Base-by-base conservation (phyloP, 2,329 filamentous ascomycete genomes). In the Aschersonia sp. region DNA sequence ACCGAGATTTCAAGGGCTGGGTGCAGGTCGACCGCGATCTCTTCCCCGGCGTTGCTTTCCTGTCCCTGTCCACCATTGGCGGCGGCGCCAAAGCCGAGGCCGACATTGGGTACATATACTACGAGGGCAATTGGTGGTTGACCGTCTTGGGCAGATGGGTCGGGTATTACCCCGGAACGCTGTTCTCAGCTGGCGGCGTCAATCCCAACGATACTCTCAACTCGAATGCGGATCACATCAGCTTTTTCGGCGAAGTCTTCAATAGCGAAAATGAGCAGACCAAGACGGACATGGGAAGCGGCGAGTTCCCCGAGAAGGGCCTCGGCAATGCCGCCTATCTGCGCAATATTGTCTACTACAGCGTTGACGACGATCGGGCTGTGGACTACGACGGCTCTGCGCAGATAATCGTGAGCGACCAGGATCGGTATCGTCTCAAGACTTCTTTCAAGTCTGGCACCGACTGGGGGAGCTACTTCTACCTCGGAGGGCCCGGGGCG, bases 241-340 rank as follows among this genome's bases (percentile, higher is more conserved):
- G 48, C 44, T 55, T 51, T 9, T 56, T 51, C 40, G 54, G 53
- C 30, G 54, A 56, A 32, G 46, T 56, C 9, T 55, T 48, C 48
- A 55, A 56, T 45, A 52, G 52, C 45, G 52, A 47, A 32, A 12
- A 47, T 8, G n/a, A 32, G 3, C 10, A 52, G 44, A 54, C 52
- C 5, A 52, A 47, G 12, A 55, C 52, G 10, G 52, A 55, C 37
- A 55, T 56, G 54, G 54, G 53, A 32, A 56, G 53, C 43, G 54
- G 54, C 43, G 46, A 53, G 47, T 56, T 54, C 45, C 52, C 54
- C 1, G 53, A 55, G 12, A 29, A 39, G 2, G 53, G 54, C 4
- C 48, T 46, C n/a, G 50, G 50, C 31, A 46, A 45, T 11, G 45
- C 52, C 4, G 53, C 45, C 7, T 55, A 56, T 48, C 30, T 55